A percentile compares a stretch with the other conserved stretches of the same genome.
phyloP scores from a whole-genome alignment of 2,329 filamentous ascomycete genomes.

The Apiospora marii region DNA sequence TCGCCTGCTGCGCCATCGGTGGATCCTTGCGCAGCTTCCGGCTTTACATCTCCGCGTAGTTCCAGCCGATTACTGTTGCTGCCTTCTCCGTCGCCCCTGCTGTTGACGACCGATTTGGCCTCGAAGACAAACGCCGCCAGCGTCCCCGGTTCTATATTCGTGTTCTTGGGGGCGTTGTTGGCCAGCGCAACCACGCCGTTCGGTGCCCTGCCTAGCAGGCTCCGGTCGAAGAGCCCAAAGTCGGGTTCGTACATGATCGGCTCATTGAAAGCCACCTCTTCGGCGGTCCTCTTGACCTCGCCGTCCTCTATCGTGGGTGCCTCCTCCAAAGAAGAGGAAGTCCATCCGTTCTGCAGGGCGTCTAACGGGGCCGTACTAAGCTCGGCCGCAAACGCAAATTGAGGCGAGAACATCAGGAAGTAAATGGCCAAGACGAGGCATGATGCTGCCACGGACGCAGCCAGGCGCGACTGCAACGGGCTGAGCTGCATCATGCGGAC shows the following conservation, averaged over 20 bases:
- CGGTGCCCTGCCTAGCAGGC: conserved; percentile 68
- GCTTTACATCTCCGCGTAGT: background rate
- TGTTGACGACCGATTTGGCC: conserved; percentile 59
- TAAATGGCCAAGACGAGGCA: conserved; percentile 67
- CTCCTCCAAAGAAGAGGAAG: conserved; percentile 34
- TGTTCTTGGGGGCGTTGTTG: conserved; percentile 70
- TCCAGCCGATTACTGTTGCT: conserved; percentile 8
- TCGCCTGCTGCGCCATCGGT: conserved; percentile 31
- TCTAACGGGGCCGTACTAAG: conserved; percentile 34
- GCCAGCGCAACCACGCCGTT: conserved; percentile 58
- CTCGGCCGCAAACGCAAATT: conserved; percentile 70
- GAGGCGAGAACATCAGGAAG: conserved; percentile 64
- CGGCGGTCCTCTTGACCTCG: background rate
- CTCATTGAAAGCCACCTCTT: conserved; percentile 31
- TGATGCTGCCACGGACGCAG: conserved; percentile 69
- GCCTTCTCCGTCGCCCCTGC: conserved; percentile 41
- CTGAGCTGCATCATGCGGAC: conserved; percentile 62
- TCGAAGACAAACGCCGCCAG: conserved; percentile 72
- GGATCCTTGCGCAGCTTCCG: conserved; percentile 26
- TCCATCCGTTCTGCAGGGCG: conserved; percentile 32
- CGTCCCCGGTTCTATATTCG: conserved; percentile 69
- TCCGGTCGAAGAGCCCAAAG: conserved; percentile 67
- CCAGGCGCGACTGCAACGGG: conserved; percentile 75
- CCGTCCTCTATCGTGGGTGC: conserved; percentile 30
- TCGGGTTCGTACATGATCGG: conserved; percentile 62